Evolutionary conservation across 2,329 filamentous ascomycete genomes (phyloP).

Genomic region (Exserohilum turcica): DNA sequence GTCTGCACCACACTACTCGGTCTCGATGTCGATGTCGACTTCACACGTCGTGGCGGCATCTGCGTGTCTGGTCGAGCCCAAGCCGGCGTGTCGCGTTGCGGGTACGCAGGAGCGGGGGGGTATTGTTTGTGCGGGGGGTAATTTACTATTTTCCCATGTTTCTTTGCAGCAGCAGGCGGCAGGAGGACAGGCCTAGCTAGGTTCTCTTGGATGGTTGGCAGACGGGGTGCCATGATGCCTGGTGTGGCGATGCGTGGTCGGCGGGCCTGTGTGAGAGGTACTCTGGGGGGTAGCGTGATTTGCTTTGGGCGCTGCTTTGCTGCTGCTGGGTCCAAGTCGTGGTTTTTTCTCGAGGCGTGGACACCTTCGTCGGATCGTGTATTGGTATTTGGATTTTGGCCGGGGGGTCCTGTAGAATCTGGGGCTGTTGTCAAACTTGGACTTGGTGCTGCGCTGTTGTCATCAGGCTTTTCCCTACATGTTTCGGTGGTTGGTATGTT

Average conservation of each 20-base stretch:
- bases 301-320: no score
- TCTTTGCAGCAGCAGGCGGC: constrained; percentile 2
- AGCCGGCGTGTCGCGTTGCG: constrained; percentile 27
- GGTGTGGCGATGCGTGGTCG: constrained; percentile 1
- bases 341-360: neutral
- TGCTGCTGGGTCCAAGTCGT: no score
- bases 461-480: neutral
- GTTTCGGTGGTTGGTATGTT: no score
- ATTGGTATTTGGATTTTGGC: neutral
- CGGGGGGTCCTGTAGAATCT: constrained; percentile 1
- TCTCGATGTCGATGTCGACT: constrained; percentile 11
- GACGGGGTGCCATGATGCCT: constrained; percentile 17
- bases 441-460: constrained; percentile 8
- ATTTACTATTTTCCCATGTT: constrained; percentile 12
- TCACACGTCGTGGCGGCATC: constrained; percentile 17
- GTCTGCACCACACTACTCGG: constrained; percentile 14
- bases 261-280: neutral
- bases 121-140: constrained; percentile 28
- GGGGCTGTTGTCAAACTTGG: constrained; percentile 11
- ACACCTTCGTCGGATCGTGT: neutral
- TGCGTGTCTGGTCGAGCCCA: constrained; percentile 29
- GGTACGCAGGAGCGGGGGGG: constrained; percentile 32
- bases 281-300: neutral
- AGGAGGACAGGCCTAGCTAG: neutral
- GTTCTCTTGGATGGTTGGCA: constrained; percentile 2